phyloP scores from a whole-genome alignment of 192 early-diverging fungal genomes.

The Endogone sp. region DNA sequence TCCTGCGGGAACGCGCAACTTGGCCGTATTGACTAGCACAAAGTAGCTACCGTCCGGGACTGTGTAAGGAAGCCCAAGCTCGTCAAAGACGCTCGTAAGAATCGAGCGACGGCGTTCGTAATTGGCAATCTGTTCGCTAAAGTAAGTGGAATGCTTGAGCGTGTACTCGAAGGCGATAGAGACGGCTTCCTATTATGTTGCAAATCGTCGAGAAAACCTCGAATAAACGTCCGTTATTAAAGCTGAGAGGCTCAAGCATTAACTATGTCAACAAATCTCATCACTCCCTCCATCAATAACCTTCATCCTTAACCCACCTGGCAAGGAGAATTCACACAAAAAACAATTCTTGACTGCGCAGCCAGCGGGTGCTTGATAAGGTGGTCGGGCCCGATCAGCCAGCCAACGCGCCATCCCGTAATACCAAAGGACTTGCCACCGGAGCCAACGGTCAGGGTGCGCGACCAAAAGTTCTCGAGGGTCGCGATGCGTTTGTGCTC shows the following conservation, averaged over 20 bases:
- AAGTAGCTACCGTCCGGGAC: slow-evolving; percentile 93
- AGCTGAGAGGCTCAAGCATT: too few relatives aligned
- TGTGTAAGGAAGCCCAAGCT: slow-evolving; percentile 71
- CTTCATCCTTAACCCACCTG: slow-evolving; percentile 44
- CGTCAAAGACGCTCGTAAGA: slow-evolving; percentile 62
- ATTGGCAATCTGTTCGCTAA: slow-evolving; percentile 57
- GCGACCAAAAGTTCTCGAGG: slow-evolving; percentile 83
- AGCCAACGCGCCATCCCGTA: slow-evolving; percentile 97
- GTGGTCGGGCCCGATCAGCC: slow-evolving; percentile 75
- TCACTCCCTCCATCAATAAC: background rate
- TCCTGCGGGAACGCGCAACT: slow-evolving; percentile 58
- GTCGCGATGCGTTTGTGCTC: slow-evolving; percentile 73
- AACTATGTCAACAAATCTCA: background rate
- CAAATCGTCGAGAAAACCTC: background rate
- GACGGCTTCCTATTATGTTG: slow-evolving; percentile 53
- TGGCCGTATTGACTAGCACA: slow-evolving; percentile 77
- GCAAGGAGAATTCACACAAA: slow-evolving; percentile 84
- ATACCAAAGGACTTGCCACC: slow-evolving; percentile 94
- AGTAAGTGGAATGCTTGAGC: slow-evolving; percentile 53
- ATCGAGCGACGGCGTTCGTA: slow-evolving; percentile 75
- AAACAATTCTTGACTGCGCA: slow-evolving; percentile 88
- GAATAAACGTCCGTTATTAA: too few relatives aligned
- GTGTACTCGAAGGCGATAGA: slow-evolving; percentile 72
- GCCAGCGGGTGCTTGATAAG: slow-evolving; percentile 72
- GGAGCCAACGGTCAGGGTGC: slow-evolving; percentile 90